Evolutionary conservation across 345 rosid species (phyloP), one percentile per base, ranked within the genome.

Genomic region (Populus alba): DNA sequence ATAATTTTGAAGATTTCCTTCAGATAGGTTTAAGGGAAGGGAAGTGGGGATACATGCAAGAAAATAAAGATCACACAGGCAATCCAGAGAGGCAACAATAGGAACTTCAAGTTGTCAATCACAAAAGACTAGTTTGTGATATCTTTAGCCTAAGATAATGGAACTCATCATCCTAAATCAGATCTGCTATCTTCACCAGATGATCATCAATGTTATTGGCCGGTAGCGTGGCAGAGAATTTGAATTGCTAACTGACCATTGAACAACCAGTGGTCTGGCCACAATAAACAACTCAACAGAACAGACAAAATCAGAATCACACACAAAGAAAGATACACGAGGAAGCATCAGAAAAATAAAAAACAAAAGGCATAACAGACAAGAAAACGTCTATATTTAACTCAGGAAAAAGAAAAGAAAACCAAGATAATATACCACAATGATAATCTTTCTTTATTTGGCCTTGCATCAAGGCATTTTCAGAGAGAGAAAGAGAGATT

Each of bases 401-500:
- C 2, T 57, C 55, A 74, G 31, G 45, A 23, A 63, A 74, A 33
- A 51, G 43, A 25, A 45, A 39, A 41, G 47, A 41, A 41, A 41
- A 41, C 47, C 47, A 41, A 41, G 47, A 41, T 41, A 41, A 41
- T 2, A 41, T 2, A 41, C 47, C 47, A 41, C 47, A 2, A 41
- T 10, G 47, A 12, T 41, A 9, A 41, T 41, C 47, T 3, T 41
- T 41, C 47, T 10, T 41, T 2, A 41, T 41, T 41, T 41, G 47
- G 47, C 47, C 11, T 41, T 41, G 11, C 47, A 41, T 41, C 47
- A 41, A 0, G 47, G 68, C 29, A 68, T 11, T 1, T 41, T 4
- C 20, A 3, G 27, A 75, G 63, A 68, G 1, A 67, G n/a, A 69
- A 2, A 75, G 75, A 51, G 41, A 65, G 72, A 85, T 84, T 69